Evolutionary conservation across 345 rosid genomes (phyloP).

Genomic region (Populus davidiana): DNA sequence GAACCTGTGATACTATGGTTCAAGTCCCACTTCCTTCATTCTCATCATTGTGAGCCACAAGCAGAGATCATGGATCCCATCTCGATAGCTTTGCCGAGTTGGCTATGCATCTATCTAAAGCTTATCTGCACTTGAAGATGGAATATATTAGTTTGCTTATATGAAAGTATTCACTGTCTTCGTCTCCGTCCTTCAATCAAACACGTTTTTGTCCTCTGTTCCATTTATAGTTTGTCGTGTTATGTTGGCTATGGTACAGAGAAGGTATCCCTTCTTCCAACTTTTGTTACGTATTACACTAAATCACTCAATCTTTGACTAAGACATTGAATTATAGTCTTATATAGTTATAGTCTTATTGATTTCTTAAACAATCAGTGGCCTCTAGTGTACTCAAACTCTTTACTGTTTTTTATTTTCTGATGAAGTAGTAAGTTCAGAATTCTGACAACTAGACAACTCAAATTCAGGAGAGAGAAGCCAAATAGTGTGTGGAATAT

Average conservation of each 20-base stretch:
- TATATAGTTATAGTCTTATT: background rate
- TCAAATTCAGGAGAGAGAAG: slow-evolving; percentile 37
- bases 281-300: background rate
- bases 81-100: too few species aligned
- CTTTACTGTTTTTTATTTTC: background rate
- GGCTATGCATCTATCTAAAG: too few species aligned
- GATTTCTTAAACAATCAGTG: background rate
- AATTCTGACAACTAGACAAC: background rate
- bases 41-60: too few species aligned
- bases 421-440: background rate
- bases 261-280: background rate
- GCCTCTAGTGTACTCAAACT: background rate
- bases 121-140: too few species aligned
- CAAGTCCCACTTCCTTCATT: too few species aligned
- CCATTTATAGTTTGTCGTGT: background rate
- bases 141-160: too few species aligned
- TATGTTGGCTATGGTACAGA: background rate
- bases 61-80: too few species aligned
- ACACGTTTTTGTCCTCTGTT: background rate
- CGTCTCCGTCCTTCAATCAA: too few species aligned
- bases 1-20: too few species aligned
- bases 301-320: background rate
- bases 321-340: background rate
- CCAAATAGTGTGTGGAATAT: slow-evolving; percentile 28
- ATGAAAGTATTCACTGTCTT: too few species aligned